Evolutionary conservation across 768 basidiomycete genomes (phyloP).

Genomic region (Pleurotus pulmonarius): DNA sequence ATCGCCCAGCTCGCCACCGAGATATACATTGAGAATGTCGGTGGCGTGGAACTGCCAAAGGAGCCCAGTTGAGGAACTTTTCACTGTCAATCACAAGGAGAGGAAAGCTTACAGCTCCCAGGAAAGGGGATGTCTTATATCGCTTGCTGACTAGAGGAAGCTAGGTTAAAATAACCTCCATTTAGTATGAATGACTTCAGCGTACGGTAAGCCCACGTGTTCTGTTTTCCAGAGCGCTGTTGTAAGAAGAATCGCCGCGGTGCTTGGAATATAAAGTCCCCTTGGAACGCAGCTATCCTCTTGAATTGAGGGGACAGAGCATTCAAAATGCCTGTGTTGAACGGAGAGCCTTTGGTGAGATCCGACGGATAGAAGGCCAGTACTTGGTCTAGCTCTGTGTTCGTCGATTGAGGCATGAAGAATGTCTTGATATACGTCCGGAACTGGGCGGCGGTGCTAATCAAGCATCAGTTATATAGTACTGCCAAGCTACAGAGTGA

Average conservation of each 20-base stretch:
- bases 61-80: too few species aligned
- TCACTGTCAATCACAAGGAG: too few species aligned
- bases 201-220: slow-evolving; percentile 42
- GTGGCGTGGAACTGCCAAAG: slow-evolving; percentile 35
- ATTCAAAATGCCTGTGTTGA: slow-evolving; percentile 41
- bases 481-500: too few species aligned
- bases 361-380: slow-evolving; percentile 33
- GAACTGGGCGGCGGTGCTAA: slow-evolving; percentile 15
- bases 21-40: slow-evolving; percentile 41
- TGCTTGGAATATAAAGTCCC: slow-evolving; percentile 48
- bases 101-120: too few species aligned
- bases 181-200: too few species aligned
- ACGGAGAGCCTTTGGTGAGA: slow-evolving; percentile 48
- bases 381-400: slow-evolving; percentile 24
- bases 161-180: too few species aligned
- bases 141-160: slow-evolving; percentile 49
- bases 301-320: slow-evolving; percentile 47
- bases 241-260: slow-evolving; percentile 45
- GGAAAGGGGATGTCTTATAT: slow-evolving; percentile 32
- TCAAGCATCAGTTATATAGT: too few species aligned
- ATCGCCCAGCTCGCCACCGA: slow-evolving; percentile 38
- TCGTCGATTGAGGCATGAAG: slow-evolving; percentile 21
- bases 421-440: slow-evolving; percentile 23
- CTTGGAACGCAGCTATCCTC: slow-evolving; percentile 44
- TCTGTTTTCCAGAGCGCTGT: slow-evolving; percentile 28